Conservation (phyloP, 176 grass and related monocot species). For the Oryza meyeriana region DNA sequence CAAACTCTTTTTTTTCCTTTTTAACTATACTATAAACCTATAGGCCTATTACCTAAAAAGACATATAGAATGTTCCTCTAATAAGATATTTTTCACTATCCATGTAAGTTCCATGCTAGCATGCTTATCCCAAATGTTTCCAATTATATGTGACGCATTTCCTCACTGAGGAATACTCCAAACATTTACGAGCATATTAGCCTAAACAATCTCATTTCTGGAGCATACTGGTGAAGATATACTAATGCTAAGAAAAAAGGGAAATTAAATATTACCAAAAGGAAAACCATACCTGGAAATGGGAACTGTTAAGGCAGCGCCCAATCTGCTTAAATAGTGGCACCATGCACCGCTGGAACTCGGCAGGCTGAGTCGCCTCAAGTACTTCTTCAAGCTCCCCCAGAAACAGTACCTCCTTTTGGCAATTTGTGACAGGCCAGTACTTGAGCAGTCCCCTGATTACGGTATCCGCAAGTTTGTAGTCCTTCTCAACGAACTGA, state of each 20-base stretch:
- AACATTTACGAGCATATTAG: slow-evolving; percentile 24
- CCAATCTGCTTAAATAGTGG: slow-evolving; percentile 89
- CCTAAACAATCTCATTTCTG: background rate
- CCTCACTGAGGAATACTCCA: background rate
- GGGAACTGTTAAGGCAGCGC: slow-evolving; percentile 78
- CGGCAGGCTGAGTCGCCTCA: slow-evolving; percentile 67
- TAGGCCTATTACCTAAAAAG: background rate
- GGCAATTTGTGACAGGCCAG: slow-evolving; percentile 91
- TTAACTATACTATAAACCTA: background rate
- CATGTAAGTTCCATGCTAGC: background rate
- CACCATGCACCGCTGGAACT: slow-evolving; percentile 89
- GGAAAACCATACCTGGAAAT: slow-evolving; percentile 72
- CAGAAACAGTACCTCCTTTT: slow-evolving; percentile 87
- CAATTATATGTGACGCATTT: background rate
- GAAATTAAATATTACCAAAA: background rate
- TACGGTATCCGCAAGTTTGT: slow-evolving; percentile 71
- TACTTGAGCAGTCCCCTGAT: slow-evolving; percentile 85
- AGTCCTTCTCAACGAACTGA: slow-evolving; percentile 94
- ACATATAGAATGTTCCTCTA: background rate
- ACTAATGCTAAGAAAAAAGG: slow-evolving; percentile 5
- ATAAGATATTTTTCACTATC: background rate
- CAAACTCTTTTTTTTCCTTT: background rate
- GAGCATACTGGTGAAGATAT: slow-evolving; percentile 9
- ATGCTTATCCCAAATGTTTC: background rate
- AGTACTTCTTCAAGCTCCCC: slow-evolving; percentile 88